Evolutionary conservation across 495 filamentous ascomycete genomes (phyloP), one percentile per base, ranked within the genome.

Genomic region (Penicillium simplicissimum): DNA sequence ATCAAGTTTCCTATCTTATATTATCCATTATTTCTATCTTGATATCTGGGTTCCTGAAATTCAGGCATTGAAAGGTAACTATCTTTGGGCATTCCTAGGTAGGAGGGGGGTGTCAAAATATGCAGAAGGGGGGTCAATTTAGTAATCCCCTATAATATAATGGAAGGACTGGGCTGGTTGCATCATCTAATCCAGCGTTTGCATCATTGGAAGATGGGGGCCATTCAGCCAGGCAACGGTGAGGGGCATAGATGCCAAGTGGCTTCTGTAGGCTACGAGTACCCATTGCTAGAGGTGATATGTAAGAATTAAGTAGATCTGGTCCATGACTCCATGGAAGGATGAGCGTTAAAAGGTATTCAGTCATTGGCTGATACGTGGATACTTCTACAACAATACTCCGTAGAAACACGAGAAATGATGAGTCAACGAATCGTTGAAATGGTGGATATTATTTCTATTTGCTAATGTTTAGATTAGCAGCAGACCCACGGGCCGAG

Each of bases 401-500:
- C n/a, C n/a, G n/a, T n/a, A 37, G 52, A 37, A 4, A 8, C n/a
- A 36, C n/a, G 1, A 37, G 31, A 21, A 54, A 35, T 10, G 3
- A n/a, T 53, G 2, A 52, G 55, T 21, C 11, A 38, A 55, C 36
- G 49, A 55, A 52, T 64, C 19, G 42, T 55, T 59, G 43, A 57
- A 45, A 47, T 66, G 56, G 42, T 59, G 57, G 42, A 71, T 64
- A 79, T 74, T 76, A 76, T 63, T 75, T 64, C 74, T 55, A 55
- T 70, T 68, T 70, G 76, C 76, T 72, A 79, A 79, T 79, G 76
- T 76, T 79, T 77, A 78, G 71, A 76, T 79, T 76, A 76, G 76
- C 76, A 76, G 75, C 75, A 66, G 58, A 58, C 59, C 67, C 67
- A 60, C 60, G 56, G 43, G 57, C 55, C 60, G 49, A 31, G 17